Evolutionary conservation across 2,329 filamentous ascomycete genomes (phyloP).

Genomic region (Hypomyces perniciosus): DNA sequence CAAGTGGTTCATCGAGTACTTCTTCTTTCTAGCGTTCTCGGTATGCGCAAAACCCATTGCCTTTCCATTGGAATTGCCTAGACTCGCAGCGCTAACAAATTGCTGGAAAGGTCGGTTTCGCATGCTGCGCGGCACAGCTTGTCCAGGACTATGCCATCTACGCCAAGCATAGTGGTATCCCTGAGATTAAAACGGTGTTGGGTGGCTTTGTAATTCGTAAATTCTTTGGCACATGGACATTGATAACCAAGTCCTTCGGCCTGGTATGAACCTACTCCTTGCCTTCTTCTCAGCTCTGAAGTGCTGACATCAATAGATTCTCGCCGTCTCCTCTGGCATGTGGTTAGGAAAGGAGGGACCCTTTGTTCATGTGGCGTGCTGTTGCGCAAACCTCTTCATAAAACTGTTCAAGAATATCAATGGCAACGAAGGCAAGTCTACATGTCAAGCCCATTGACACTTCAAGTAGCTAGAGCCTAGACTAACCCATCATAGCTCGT

Average conservation of each 20-base stretch:
- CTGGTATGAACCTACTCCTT: slow-evolving; percentile 49
- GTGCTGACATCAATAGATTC: slow-evolving; percentile 48
- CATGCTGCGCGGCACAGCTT: slow-evolving; percentile 67
- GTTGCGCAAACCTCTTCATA: slow-evolving; percentile 90
- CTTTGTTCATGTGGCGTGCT: slow-evolving; percentile 92
- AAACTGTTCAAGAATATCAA: slow-evolving; percentile 77
- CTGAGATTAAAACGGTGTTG: slow-evolving; percentile 93
- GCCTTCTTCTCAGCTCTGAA: neutral
- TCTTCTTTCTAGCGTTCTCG: slow-evolving; percentile 79
- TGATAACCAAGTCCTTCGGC: slow-evolving; percentile 83
- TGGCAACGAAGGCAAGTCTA: slow-evolving; percentile 68
- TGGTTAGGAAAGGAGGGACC: slow-evolving; percentile 97
- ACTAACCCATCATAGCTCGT: slow-evolving; percentile 51
- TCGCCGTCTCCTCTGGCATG: slow-evolving; percentile 88
- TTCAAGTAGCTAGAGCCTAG: neutral
- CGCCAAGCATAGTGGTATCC: slow-evolving; percentile 91
- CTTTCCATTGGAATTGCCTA: neutral
- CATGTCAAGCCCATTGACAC: neutral
- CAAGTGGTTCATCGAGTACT: slow-evolving; percentile 77
- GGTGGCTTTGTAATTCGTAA: slow-evolving; percentile 88
- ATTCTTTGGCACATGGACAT: slow-evolving; percentile 82
- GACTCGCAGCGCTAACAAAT: neutral
- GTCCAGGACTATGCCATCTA: slow-evolving; percentile 81
- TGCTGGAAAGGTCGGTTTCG: slow-evolving; percentile 60
- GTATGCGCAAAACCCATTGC: slow-evolving; percentile 41